Evolutionary conservation across 805 yeast species (phyloP), one percentile per base, ranked within the genome.

Genomic region (Yarrowia osloensis): DNA sequence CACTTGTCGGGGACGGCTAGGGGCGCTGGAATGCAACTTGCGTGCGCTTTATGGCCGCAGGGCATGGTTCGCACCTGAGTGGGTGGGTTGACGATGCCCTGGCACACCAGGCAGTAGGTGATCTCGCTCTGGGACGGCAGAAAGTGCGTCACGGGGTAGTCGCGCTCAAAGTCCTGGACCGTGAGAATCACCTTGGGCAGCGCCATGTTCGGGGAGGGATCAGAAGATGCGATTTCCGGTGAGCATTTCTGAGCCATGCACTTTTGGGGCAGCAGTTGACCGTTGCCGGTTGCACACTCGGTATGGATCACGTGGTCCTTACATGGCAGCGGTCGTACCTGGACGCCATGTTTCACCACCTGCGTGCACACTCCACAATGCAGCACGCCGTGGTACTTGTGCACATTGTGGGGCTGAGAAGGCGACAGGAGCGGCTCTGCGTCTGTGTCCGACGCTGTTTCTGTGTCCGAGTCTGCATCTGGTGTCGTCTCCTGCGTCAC

Each of bases 111-210:
- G 5, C 63, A 57, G 37, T 57, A 57, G 0, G 37, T 28, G 21
- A 29, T 28, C 28, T 37, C 63, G 26, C 37, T 39, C 7, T 39
- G 19, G 4, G 37, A 13, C 5, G 63, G 47, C n/a, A 54, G n/a
- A n/a, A 54, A 39, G 15, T 28, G 62, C 17, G 62, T 37, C n/a
- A 54, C 46, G 9, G 63, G 63, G 26, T 57, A 57, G 35, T 39
- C 49, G 26, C 49, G 40, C 19, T 57, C 63, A 21, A 57, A 57
- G 37, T 57, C 63, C 49, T 57, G 63, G 28, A 57, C 63, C 1
- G 63, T 54, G 31, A 54, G 31, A 24, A 54, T 54, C n/a, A 54
- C 61, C 29, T 54, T 54, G 19, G 61, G 61, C 21, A 54, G 61
- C 9, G 31, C 19, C 31, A 17, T 35, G 7, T 49, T 21, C 19